phyloP scores from a whole-genome alignment of 2,329 filamentous ascomycete species.

The Monosporascus sp. region DNA sequence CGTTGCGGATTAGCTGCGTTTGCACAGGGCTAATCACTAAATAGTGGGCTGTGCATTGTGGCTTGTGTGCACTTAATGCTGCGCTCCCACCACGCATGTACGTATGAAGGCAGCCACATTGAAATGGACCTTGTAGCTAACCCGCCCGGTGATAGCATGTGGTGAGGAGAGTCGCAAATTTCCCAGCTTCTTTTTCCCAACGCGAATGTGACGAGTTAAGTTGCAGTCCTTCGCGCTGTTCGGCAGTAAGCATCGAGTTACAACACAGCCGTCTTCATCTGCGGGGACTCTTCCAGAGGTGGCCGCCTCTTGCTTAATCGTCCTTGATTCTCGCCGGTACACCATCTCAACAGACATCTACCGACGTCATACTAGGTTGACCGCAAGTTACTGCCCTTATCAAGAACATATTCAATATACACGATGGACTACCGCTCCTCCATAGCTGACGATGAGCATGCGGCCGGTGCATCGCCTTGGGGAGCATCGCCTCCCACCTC shows the following conservation, averaged over 20 bases:
- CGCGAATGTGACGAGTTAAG: neutral
- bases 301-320: neutral
- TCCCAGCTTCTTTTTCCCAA: neutral
- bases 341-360: constrained; percentile 1
- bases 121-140: too few relatives aligned
- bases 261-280: neutral
- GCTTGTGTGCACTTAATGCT: too few relatives aligned
- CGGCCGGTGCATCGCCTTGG: constrained; percentile 50
- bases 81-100: too few relatives aligned
- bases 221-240: too few relatives aligned
- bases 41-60: too few relatives aligned
- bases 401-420: constrained; percentile 1
- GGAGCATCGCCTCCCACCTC: constrained; percentile 48
- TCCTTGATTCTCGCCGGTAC: neutral
- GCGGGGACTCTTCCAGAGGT: neutral
- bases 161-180: neutral
- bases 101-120: too few relatives aligned
- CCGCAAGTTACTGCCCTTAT: constrained; percentile 1
- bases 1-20: too few relatives aligned
- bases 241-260: neutral
- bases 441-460: constrained; percentile 49
- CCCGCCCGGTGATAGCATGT: too few relatives aligned
- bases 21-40: too few relatives aligned
- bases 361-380: neutral
- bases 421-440: constrained; percentile 55